phyloP scores from a whole-genome alignment of 129 eudicot species.

The Sambucus nigra region DNA sequence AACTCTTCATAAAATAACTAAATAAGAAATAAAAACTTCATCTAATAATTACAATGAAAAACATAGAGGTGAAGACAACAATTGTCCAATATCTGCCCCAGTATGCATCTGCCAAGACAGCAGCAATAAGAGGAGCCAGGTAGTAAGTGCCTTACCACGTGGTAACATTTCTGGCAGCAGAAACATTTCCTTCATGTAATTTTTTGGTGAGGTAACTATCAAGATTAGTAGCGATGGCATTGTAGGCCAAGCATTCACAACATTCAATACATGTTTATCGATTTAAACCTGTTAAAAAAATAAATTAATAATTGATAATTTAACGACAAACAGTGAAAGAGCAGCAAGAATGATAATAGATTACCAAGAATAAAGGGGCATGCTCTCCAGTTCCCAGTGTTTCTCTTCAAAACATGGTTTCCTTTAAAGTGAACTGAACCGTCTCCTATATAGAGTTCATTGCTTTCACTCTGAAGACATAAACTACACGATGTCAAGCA shows the following conservation, averaged over 20 bases:
- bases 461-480: too few species aligned
- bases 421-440: too few species aligned
- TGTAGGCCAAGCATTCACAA: conserved; percentile 79
- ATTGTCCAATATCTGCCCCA: too few species aligned
- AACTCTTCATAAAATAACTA: too few species aligned
- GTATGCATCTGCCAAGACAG: too few species aligned
- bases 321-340: not conserved
- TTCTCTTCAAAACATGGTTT: conserved; percentile 52
- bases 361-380: conserved; percentile 74
- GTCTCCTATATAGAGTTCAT: too few species aligned
- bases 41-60: conserved; percentile 48
- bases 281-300: too few species aligned
- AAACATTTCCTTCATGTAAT: conserved; percentile 70
- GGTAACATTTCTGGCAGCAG: too few species aligned
- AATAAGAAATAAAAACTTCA: not conserved
- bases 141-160: too few species aligned
- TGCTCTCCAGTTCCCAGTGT: too few species aligned
- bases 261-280: conserved; percentile 63
- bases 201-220: conserved; percentile 72
- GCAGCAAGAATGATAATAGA: not conserved
- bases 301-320: too few species aligned
- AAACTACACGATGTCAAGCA: not conserved
- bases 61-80: conserved; percentile 63
- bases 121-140: too few species aligned
- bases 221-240: conserved; percentile 70